These are phyloP conservation scores for Hevea brasiliensis DNA, from an alignment of 345 rosid genomes.

Conservation along the genomic window DNA sequence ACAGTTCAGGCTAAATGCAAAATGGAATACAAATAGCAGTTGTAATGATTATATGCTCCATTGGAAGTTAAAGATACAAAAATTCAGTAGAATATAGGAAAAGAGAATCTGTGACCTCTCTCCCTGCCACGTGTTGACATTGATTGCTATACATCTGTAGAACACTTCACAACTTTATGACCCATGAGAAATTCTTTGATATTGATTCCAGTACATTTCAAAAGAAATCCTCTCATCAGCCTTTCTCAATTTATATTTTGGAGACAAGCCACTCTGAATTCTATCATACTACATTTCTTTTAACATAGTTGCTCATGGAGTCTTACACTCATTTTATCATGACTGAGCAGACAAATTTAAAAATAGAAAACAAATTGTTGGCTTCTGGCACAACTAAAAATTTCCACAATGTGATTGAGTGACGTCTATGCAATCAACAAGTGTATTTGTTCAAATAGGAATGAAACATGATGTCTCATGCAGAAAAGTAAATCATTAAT, in stretches of 20 bases:
- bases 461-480: not conserved
- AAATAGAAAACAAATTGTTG: not conserved
- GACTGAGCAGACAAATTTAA: no score
- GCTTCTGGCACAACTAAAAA: not conserved
- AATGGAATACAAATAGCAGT: no score
- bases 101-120: no score
- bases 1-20: not conserved
- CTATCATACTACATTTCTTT: not conserved
- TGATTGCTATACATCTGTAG: not conserved
- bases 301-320: not conserved
- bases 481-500: not conserved
- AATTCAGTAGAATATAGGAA: no score
- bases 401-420: conserved; percentile 1
- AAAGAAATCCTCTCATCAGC: not conserved
- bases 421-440: not conserved
- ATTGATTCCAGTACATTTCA: not conserved
- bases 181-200: not conserved
- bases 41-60: no score
- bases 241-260: not conserved
- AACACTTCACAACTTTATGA: not conserved
- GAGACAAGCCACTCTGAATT: not conserved
- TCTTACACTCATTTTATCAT: no score
- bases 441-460: not conserved
- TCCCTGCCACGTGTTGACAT: no score
- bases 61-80: no score